Conservation (phyloP, 2,329 filamentous ascomycete genomes). For the Paecilomyces variotii region DNA sequence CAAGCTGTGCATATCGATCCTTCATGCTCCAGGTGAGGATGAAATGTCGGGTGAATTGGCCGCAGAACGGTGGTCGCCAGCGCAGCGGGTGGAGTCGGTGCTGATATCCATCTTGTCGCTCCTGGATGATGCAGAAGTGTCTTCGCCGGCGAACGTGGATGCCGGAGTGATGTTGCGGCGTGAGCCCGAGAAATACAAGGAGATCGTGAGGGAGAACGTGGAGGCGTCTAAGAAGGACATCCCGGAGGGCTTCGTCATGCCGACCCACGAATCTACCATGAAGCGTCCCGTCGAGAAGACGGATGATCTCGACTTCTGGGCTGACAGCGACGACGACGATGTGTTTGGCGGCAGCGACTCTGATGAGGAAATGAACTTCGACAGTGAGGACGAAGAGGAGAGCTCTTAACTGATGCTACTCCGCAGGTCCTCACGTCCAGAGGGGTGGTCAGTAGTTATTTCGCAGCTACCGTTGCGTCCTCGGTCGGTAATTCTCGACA, state of each 20-base stretch:
- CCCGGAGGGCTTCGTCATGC: slow-evolving; percentile 72
- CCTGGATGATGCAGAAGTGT: slow-evolving; percentile 88
- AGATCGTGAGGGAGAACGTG: slow-evolving; percentile 60
- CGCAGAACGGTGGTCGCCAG: slow-evolving; percentile 86
- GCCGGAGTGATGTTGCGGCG: slow-evolving; percentile 81
- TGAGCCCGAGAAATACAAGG: slow-evolving; percentile 60
- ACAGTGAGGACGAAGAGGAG: slow-evolving; percentile 45
- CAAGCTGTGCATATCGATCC: slow-evolving; percentile 89
- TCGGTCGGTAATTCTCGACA: neutral
- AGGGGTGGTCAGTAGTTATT: neutral
- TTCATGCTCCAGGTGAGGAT: slow-evolving; percentile 87
- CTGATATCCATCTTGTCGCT: slow-evolving; percentile 86
- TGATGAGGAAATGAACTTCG: slow-evolving; percentile 39
- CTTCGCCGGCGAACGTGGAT: slow-evolving; percentile 89
- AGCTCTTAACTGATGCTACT: neutral
- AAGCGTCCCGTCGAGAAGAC: slow-evolving; percentile 54
- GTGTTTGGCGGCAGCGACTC: slow-evolving; percentile 70
- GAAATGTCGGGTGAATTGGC: slow-evolving; percentile 84
- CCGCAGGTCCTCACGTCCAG: neutral
- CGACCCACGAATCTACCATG: slow-evolving; percentile 59
- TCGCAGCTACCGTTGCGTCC: neutral
- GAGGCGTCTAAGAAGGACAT: slow-evolving; percentile 70
- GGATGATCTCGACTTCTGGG: slow-evolving; percentile 72
- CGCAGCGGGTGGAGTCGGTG: slow-evolving; percentile 90
- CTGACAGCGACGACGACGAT: slow-evolving; percentile 65